These are phyloP conservation scores for Alectoria sarmentosa DNA, from an alignment of 495 filamentous ascomycete genomes.

Conservation along the genomic window DNA sequence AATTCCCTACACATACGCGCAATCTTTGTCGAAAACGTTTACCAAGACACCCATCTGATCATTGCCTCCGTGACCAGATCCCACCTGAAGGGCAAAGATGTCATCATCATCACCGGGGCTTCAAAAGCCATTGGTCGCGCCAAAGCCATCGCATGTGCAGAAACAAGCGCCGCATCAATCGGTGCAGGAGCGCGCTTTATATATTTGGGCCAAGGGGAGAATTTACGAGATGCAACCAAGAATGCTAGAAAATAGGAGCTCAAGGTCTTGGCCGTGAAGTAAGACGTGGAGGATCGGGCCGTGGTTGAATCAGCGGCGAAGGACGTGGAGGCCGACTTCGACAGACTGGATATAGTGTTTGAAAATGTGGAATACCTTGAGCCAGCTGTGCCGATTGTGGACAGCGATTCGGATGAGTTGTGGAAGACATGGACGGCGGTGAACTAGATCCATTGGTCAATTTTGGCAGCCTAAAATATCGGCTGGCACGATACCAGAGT, in stretches of 20 bases:
- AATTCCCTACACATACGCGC: neutral
- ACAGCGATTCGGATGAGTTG: constrained; percentile 41
- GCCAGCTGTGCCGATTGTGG: constrained; percentile 32
- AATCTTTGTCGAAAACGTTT: constrained; percentile 21
- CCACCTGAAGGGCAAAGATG: constrained; percentile 38
- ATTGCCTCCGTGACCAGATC: constrained; percentile 25
- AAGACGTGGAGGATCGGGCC: constrained; percentile 35
- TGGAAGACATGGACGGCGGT: constrained; percentile 26
- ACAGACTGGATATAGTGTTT: constrained; percentile 43
- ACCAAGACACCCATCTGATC: constrained; percentile 35
- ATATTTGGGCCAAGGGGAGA: constrained; percentile 31
- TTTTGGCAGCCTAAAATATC: neutral
- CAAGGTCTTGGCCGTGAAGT: constrained; percentile 34
- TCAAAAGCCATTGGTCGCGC: constrained; percentile 37
- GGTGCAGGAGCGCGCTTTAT: constrained; percentile 39
- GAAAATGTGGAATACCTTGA: constrained; percentile 47
- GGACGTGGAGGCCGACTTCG: neutral
- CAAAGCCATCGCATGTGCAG: constrained; percentile 40
- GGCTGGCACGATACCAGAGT: constrained; percentile 34
- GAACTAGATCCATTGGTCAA: neutral
- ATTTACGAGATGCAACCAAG: constrained; percentile 33
- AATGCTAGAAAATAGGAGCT: constrained; percentile 30
- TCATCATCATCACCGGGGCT: constrained; percentile 26
- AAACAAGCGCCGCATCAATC: constrained; percentile 37
- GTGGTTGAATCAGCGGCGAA: neutral